Evolutionary conservation across 23 red algal genomes (phyloP).

Genomic region (Chondrus crispus): DNA sequence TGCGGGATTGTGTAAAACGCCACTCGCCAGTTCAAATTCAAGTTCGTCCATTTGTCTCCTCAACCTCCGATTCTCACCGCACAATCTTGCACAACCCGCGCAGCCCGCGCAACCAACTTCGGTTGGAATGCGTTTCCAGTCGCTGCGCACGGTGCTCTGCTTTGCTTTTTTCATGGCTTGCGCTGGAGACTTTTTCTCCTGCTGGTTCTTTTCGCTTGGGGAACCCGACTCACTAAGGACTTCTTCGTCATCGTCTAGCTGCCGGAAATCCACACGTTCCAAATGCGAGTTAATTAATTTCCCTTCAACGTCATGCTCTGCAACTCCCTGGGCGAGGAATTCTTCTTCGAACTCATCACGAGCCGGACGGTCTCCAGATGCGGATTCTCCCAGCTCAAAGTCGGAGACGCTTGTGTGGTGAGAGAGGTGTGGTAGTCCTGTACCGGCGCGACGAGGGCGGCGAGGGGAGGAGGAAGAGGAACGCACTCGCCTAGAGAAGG

Average conservation of each 20-base stretch:
- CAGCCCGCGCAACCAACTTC: conserved; percentile 46
- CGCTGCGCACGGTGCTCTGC: conserved; percentile 27
- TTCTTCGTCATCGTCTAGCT: conserved; percentile 55
- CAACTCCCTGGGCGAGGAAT: conserved; percentile 21
- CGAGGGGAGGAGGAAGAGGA: conserved; percentile 38
- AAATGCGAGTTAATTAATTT: conserved; percentile 36
- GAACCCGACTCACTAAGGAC: conserved; percentile 19
- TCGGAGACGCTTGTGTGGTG: neutral
- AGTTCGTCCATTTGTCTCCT: conserved; percentile 58
- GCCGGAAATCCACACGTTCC: conserved; percentile 50
- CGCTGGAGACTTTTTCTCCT: neutral
- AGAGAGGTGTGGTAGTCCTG: neutral
- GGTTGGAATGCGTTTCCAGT: conserved; percentile 52
- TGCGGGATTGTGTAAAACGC: conserved; percentile 32
- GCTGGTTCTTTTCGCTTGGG: neutral
- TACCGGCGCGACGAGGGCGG: conserved; percentile 49
- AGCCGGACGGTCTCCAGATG: neutral
- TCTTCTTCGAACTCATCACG: conserved; percentile 66
- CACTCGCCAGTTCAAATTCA: conserved; percentile 54
- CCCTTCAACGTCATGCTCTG: conserved; percentile 12
- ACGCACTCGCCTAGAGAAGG: neutral
- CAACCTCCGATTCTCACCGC: conserved; percentile 46
- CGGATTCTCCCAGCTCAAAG: neutral
- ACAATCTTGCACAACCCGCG: conserved; percentile 44
- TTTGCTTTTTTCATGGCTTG: neutral